A percentile compares a stretch with the other conserved stretches of the same genome.
phyloP scores from a whole-genome alignment of 305 asterid genomes.

The Petunia hybrid region DNA sequence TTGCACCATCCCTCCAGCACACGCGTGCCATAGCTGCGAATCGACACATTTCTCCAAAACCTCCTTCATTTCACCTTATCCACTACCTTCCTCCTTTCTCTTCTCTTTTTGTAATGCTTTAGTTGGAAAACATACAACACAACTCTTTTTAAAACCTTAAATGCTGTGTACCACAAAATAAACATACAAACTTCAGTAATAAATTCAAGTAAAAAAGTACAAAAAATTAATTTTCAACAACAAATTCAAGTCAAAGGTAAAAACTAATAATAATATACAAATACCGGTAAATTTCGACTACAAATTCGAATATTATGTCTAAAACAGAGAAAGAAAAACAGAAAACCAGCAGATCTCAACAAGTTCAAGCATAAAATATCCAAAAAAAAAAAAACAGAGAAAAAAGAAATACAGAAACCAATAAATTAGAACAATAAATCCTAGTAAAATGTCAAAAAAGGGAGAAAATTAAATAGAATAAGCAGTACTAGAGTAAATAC shows the following conservation, averaged over 20 bases:
- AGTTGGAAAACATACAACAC: neutral
- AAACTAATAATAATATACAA: neutral
- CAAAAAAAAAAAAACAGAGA: neutral
- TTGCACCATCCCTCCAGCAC: constrained; percentile 90
- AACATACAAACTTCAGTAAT: neutral
- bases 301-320: neutral
- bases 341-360: neutral
- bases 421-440: constrained; percentile 5
- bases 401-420: neutral
- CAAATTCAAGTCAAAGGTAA: neutral
- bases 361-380: neutral
- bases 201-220: neutral
- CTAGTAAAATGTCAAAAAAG: neutral
- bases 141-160: neutral
- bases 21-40: constrained; percentile 87
- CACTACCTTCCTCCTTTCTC: neutral
- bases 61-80: constrained; percentile 49
- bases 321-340: constrained; percentile 14
- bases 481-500: neutral
- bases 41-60: constrained; percentile 60
- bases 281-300: constrained; percentile 12
- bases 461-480: neutral
- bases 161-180: constrained; percentile 20
- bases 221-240: constrained; percentile 8
- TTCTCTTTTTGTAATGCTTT: neutral